phyloP scores from a whole-genome alignment of 2,329 filamentous ascomycete species.

The Fusarium solani-melongenae region DNA sequence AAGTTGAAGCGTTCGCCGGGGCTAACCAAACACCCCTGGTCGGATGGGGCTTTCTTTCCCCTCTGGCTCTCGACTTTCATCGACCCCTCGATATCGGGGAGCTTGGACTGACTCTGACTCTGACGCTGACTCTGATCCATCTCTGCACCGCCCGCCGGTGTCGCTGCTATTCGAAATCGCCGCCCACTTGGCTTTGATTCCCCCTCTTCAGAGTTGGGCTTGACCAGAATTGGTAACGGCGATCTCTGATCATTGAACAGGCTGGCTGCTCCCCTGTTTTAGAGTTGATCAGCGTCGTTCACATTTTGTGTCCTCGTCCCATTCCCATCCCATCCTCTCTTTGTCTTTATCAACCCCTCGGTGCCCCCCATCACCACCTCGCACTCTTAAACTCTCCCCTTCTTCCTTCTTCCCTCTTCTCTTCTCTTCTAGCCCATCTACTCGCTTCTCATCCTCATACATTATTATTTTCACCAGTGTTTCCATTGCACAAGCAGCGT shows the following conservation, averaged over 20 bases:
- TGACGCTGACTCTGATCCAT: constrained; percentile 1
- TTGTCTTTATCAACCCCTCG: constrained; percentile 40
- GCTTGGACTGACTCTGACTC: constrained; percentile 12
- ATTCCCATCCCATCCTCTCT: constrained; percentile 25
- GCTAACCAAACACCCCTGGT: constrained; percentile 16
- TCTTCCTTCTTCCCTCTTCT: constrained; percentile 14
- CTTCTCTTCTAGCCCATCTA: constrained; percentile 18
- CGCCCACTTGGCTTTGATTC: constrained; percentile 26
- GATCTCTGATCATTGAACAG: constrained; percentile 41
- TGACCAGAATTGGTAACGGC: constrained; percentile 43
- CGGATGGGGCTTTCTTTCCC: neutral
- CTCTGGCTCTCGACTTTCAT: constrained; percentile 1
- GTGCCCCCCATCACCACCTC: constrained; percentile 18
- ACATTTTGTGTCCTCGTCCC: constrained; percentile 28
- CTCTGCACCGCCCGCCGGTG: constrained; percentile 26
- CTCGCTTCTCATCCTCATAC: constrained; percentile 14
- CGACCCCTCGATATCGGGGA: constrained; percentile 8
- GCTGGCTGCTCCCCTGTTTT: constrained; percentile 39
- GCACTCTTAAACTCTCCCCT: constrained; percentile 18
- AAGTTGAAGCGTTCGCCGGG: neutral
- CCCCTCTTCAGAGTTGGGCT: constrained; percentile 29
- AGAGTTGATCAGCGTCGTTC: constrained; percentile 43
- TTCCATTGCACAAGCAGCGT: constrained; percentile 4
- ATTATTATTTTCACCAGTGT: constrained; percentile 14
- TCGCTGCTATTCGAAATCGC: constrained; percentile 32